These are phyloP conservation scores for Boletus sp. DNA, from an alignment of 768 basidiomycete species.

Conservation along the genomic window DNA sequence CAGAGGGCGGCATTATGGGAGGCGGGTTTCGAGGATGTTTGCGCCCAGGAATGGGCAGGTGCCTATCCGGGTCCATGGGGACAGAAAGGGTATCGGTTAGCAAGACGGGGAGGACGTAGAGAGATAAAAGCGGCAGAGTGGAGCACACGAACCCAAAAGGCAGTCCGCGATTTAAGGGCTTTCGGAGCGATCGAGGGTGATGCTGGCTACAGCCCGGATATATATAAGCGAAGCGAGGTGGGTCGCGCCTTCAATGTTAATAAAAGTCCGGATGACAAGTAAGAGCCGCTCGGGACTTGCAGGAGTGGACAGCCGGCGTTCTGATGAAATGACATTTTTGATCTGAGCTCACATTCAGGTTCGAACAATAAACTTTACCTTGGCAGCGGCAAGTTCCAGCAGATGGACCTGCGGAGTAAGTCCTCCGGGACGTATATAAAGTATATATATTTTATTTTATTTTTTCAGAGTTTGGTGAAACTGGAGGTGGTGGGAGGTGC, in stretches of 20 bases:
- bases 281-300: conserved; percentile 27
- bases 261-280: conserved; percentile 28
- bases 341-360: conserved; percentile 24
- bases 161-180: conserved; percentile 22
- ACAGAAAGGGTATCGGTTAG: conserved; percentile 14
- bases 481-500: conserved; percentile 2
- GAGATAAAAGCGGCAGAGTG: conserved; percentile 22
- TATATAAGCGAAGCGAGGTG: conserved; percentile 30
- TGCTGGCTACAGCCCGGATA: conserved; percentile 29
- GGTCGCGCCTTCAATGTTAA: conserved; percentile 27
- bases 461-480: neutral
- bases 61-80: conserved; percentile 38
- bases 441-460: neutral
- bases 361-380: conserved; percentile 30
- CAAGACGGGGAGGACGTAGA: conserved; percentile 6
- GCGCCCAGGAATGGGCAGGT: conserved; percentile 33
- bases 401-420: conserved; percentile 25
- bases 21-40: conserved; percentile 28
- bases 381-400: conserved; percentile 30
- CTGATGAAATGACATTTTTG: conserved; percentile 23
- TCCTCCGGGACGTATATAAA: conserved; percentile 13
- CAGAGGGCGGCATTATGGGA: conserved; percentile 26
- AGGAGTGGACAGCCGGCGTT: conserved; percentile 20
- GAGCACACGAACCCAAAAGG: conserved; percentile 21
- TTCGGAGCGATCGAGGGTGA: conserved; percentile 19